phyloP scores from a whole-genome alignment of 768 basidiomycete genomes.

The Phaeotremella fagi region DNA sequence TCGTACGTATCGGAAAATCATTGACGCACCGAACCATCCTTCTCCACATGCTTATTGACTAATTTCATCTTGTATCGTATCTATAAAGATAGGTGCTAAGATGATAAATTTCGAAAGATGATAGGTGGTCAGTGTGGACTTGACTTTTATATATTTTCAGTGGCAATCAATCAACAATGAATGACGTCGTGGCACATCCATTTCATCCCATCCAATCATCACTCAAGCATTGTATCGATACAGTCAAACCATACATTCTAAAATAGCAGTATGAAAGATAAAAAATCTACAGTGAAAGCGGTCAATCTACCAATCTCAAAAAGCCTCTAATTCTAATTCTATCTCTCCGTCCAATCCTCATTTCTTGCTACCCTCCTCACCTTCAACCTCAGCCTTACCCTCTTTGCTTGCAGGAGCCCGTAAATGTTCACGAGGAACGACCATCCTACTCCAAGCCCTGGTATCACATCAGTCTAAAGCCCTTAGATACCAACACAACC shows the following conservation, averaged over 20 bases:
- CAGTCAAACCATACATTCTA: too few relatives aligned
- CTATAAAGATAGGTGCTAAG: neutral
- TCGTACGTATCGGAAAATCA: constrained; percentile 9
- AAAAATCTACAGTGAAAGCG: neutral
- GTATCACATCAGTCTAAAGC: too few relatives aligned
- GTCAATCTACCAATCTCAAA: neutral
- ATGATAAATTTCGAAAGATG: neutral
- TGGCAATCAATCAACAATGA: too few relatives aligned
- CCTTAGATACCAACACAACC: neutral
- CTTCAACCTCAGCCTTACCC: constrained; percentile 20
- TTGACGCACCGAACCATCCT: constrained; percentile 65
- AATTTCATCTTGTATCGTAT: constrained; percentile 65
- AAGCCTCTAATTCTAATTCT: neutral
- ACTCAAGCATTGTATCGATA: too few relatives aligned
- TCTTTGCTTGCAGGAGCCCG: constrained; percentile 9
- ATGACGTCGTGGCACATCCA: too few relatives aligned
- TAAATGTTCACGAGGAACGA: constrained; percentile 27
- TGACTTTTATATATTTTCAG: too few relatives aligned
- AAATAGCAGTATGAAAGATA: neutral
- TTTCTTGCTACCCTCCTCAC: constrained; percentile 19
- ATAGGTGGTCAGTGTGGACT: neutral
- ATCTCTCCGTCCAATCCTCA: too few relatives aligned
- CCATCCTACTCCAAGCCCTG: constrained; percentile 38
- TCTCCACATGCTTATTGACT: constrained; percentile 74
- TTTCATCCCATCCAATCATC: too few relatives aligned